Conservation (phyloP, 73 alveolate genomes). For the Paramecium sexaurelia region DNA sequence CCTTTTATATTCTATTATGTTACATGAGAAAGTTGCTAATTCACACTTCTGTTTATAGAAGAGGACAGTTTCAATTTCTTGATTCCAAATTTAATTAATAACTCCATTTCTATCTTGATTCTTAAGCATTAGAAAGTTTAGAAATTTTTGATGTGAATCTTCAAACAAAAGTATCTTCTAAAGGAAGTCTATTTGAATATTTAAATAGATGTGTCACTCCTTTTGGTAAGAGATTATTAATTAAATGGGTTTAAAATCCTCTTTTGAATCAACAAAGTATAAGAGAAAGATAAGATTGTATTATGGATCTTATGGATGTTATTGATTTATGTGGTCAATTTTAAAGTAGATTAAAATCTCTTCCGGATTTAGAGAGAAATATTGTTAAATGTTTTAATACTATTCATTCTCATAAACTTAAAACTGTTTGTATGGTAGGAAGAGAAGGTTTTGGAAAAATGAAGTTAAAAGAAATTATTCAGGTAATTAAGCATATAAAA, state of each 20-base stretch:
- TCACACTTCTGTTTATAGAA: slow-evolving; percentile 50
- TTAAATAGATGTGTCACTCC: slow-evolving; percentile 21
- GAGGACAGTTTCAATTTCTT: slow-evolving; percentile 31
- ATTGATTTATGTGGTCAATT: slow-evolving; percentile 76
- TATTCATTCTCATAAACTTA: slow-evolving; percentile 64
- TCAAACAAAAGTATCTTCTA: slow-evolving; percentile 53
- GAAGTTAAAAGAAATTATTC: slow-evolving; percentile 73
- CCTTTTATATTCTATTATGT: neutral
- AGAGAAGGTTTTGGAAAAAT: slow-evolving; percentile 68
- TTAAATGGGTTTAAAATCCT: slow-evolving; percentile 22
- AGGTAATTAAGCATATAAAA: slow-evolving; percentile 64
- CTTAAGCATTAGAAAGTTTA: slow-evolving; percentile 80
- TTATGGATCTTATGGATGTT: slow-evolving; percentile 70
- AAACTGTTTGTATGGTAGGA: slow-evolving; percentile 59
- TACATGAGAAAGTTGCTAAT: slow-evolving; percentile 47
- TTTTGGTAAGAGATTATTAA: slow-evolving; percentile 67
- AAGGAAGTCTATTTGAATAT: slow-evolving; percentile 35
- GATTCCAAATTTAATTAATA: slow-evolving; percentile 33
- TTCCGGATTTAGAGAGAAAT: slow-evolving; percentile 75
- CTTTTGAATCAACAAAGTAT: neutral
- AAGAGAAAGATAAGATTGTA: slow-evolving; percentile 85
- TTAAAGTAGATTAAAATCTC: slow-evolving; percentile 59
- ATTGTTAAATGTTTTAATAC: slow-evolving; percentile 69
- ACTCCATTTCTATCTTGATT: slow-evolving; percentile 64
- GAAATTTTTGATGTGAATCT: slow-evolving; percentile 83